These are phyloP conservation scores for Alternaria longipes DNA, from an alignment of 2,329 filamentous ascomycete species.

Conservation along the genomic window DNA sequence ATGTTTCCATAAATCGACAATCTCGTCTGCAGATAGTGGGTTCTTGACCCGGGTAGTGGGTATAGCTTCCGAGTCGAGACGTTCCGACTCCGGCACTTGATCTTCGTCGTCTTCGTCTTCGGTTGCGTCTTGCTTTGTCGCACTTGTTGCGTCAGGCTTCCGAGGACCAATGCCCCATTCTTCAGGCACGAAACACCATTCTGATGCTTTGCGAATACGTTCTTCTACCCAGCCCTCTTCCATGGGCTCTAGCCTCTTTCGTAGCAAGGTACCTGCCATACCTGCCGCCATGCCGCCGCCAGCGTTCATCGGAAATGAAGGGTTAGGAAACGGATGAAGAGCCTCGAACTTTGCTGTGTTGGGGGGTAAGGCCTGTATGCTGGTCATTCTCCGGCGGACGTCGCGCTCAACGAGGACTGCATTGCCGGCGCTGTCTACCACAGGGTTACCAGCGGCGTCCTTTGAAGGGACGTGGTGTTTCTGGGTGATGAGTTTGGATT, in stretches of 20 bases:
- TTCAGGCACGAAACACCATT: conserved; percentile 41
- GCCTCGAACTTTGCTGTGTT: conserved; percentile 26
- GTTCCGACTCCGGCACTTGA: conserved; percentile 14
- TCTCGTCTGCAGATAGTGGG: conserved; percentile 29
- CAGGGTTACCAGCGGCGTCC: conserved; percentile 25
- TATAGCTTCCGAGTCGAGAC: conserved; percentile 21
- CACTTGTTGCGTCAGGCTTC: conserved; percentile 9
- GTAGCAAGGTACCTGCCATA: conserved; percentile 35
- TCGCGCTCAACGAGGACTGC: conserved; percentile 18
- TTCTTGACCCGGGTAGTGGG: conserved; percentile 29
- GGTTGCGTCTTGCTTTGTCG: conserved; percentile 18
- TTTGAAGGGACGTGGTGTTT: conserved; percentile 24
- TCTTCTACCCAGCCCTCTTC: conserved; percentile 45
- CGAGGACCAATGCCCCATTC: conserved; percentile 42
- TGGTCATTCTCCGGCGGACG: conserved; percentile 13
- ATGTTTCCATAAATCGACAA: conserved; percentile 31
- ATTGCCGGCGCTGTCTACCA: conserved; percentile 17
- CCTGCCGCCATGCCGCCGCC: conserved; percentile 22
- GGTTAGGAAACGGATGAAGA: conserved; percentile 38
- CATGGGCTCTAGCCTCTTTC: conserved; percentile 37
- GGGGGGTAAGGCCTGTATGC: conserved; percentile 13
- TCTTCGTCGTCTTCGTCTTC: conserved; percentile 22
- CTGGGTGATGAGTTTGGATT: conserved; percentile 11
- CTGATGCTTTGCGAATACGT: conserved; percentile 36
- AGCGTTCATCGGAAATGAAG: conserved; percentile 32